These are phyloP conservation scores for Hordeum pubiflorum DNA, from an alignment of 202 grass and related monocot species.

Conservation along the genomic window DNA sequence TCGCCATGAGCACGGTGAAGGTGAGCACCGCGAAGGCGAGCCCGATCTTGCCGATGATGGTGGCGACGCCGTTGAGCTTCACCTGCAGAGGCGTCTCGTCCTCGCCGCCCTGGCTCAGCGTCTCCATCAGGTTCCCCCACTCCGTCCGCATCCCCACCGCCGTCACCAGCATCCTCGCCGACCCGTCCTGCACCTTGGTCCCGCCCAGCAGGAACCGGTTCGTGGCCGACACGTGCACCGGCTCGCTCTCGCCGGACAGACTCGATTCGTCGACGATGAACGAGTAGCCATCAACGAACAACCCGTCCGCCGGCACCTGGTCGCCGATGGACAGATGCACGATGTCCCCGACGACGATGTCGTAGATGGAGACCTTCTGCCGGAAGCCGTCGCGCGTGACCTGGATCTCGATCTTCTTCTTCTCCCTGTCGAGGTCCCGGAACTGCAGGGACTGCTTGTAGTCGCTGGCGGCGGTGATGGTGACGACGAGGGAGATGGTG, in stretches of 20 bases:
- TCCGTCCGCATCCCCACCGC: slow-evolving; percentile 89
- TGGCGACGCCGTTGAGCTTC: slow-evolving; percentile 92
- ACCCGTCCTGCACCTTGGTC: slow-evolving; percentile 94
- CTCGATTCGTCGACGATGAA: slow-evolving; percentile 81
- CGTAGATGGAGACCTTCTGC: slow-evolving; percentile 88
- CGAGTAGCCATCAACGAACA: slow-evolving; percentile 74
- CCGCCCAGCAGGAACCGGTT: slow-evolving; percentile 84
- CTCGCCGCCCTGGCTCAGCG: slow-evolving; percentile 71
- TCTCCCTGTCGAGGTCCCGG: slow-evolving; percentile 86
- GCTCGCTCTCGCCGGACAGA: slow-evolving; percentile 80
- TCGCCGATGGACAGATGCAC: slow-evolving; percentile 89
- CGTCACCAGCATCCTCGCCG: slow-evolving; percentile 75
- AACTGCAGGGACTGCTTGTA: slow-evolving; percentile 93
- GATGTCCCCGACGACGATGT: slow-evolving; percentile 77
- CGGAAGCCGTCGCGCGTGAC: slow-evolving; percentile 75
- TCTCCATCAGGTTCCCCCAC: slow-evolving; percentile 94
- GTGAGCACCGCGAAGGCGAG: slow-evolving; percentile 70
- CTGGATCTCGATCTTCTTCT: slow-evolving; percentile 94
- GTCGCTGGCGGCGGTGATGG: slow-evolving; percentile 82
- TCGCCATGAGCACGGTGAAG: slow-evolving; percentile 62
- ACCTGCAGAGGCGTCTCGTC: slow-evolving; percentile 96
- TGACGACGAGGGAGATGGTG: slow-evolving; percentile 68
- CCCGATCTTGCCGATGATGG: slow-evolving; percentile 95
- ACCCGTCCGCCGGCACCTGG: slow-evolving; percentile 76
- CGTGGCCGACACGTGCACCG: slow-evolving; percentile 43